Base-by-base conservation (phyloP, 2,329 filamentous ascomycete genomes). In the Massarina eburnea region DNA sequence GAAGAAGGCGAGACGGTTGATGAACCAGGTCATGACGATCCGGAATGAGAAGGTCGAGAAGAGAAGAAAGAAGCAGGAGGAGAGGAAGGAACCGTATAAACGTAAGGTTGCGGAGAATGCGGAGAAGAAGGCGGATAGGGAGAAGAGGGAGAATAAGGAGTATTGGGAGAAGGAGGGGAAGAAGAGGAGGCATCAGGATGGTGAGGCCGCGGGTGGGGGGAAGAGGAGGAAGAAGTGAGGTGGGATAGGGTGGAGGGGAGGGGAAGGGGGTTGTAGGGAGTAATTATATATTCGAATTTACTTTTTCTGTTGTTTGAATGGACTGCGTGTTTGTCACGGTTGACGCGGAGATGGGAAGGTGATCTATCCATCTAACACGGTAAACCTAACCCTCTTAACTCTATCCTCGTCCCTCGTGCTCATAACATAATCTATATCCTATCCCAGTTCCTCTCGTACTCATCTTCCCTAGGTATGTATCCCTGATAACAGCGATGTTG, bases 121-220 rank as follows among this genome's bases (percentile, higher is more conserved):
- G 62, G 91, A 95, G 80, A 95, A 91, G 83, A 88, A 89, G 74
- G 81, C 81, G 46, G 89, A 85, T 49, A 78, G 91, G 41, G 91
- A 97, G 78, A 95, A 91, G 82, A 83, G 84, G 61, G 92, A 99
- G 76, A 87, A 84, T 67, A 87, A 95, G 70, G 91, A 96, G 60
- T 99, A 84, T 67, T 99, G 94, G 94, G 79, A 84, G 61, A 85
- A 84, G 61, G 95, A 99, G 73, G 94, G 94, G 8, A 89, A 86
- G 76, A 89, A 89, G 76, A 77, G 86, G 57, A 83, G 81, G 70
- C 77, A 77, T 26, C 73, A 77, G 55, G 77, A 76, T 41, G 78
- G 74, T 17, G 79, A 72, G 47, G 80, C 77, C 22, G 71, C 63
- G 36, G 74, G 75, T 21, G 57, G 62, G 4, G 52, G 56, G 3